Evolutionary conservation across 768 basidiomycete species (phyloP).

Genomic region (Russula sp.): DNA sequence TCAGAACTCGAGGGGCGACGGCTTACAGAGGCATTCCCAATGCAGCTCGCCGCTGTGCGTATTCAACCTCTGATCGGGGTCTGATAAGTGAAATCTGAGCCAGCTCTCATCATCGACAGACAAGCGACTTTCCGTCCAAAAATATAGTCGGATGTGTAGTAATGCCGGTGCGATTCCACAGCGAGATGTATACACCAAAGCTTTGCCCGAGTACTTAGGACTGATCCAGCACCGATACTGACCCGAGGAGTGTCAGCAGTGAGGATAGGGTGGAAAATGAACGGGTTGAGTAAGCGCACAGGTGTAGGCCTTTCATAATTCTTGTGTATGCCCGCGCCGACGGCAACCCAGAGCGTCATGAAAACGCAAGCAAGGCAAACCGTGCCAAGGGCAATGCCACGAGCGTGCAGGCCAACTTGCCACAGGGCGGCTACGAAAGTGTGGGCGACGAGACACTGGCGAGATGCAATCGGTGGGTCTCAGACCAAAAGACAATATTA

Average conservation of each 20-base stretch:
- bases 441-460: constrained; percentile 37
- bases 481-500: neutral
- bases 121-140: too few species aligned
- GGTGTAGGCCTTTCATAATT: constrained; percentile 38
- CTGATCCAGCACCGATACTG: too few species aligned
- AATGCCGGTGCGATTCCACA: neutral
- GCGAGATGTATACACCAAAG: too few species aligned
- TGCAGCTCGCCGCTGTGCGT: neutral
- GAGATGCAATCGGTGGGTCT: constrained; percentile 33
- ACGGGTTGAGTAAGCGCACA: constrained; percentile 24
- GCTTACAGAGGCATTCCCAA: too few species aligned
- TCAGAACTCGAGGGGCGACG: neutral
- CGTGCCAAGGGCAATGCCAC: constrained; percentile 32
- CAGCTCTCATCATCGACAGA: too few species aligned
- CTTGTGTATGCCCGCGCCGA: constrained; percentile 32
- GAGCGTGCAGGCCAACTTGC: constrained; percentile 36
- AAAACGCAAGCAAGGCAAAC: constrained; percentile 20
- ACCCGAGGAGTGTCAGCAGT: too few species aligned
- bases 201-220: too few species aligned
- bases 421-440: constrained; percentile 42
- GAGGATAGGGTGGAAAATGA: too few species aligned
- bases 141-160: too few species aligned
- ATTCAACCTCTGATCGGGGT: too few species aligned
- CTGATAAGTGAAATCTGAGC: too few species aligned
- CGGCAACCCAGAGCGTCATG: constrained; percentile 41